Percentiles rank a stretch among this genome's conserved stretches.
Conservation (phyloP, 306 rosid genomes). For the Geum urbanum region DNA sequence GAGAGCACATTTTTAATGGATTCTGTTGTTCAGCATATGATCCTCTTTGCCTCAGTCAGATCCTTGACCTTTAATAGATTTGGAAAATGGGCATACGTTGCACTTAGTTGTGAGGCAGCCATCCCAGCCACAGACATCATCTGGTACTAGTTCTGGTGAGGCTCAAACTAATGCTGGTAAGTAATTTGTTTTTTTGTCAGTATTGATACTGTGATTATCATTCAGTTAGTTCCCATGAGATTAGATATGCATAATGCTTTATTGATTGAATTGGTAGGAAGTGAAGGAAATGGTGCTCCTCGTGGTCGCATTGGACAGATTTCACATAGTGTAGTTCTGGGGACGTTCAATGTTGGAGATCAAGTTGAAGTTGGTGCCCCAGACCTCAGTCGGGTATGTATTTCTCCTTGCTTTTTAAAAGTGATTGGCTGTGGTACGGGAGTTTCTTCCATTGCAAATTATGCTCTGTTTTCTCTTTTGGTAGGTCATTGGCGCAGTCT, state of each 20-base stretch:
- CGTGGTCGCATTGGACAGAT: conserved; percentile 80
- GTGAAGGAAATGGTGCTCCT: conserved; percentile 57
- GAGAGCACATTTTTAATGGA: not conserved
- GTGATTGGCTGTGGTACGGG: not conserved
- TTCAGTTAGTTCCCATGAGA: conserved; percentile 2
- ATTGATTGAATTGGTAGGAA: conserved; percentile 42
- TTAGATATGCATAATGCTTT: conserved; percentile 14
- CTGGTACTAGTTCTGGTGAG: conserved; percentile 53
- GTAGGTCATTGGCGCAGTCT: conserved; percentile 91
- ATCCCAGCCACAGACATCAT: conserved; percentile 50
- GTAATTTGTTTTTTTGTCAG: conserved; percentile 22
- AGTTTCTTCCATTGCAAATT: conserved; percentile 11
- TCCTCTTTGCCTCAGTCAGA: conserved; percentile 1
- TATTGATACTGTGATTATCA: not conserved
- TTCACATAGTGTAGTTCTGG: conserved; percentile 95
- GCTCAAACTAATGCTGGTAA: conserved; percentile 38
- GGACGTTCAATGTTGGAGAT: conserved; percentile 88
- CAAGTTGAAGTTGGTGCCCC: conserved; percentile 82
- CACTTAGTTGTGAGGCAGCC: conserved; percentile 95
- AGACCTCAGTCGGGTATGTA: conserved; percentile 73
- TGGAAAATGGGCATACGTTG: conserved; percentile 92
- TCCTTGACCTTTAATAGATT: conserved; percentile 61
- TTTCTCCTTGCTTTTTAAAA: conserved; percentile 14
- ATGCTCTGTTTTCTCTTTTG: conserved; percentile 14
- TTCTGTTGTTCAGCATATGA: not conserved